Evolutionary conservation across 768 basidiomycete genomes (phyloP).

Genomic region (Tephrocybe sp.): DNA sequence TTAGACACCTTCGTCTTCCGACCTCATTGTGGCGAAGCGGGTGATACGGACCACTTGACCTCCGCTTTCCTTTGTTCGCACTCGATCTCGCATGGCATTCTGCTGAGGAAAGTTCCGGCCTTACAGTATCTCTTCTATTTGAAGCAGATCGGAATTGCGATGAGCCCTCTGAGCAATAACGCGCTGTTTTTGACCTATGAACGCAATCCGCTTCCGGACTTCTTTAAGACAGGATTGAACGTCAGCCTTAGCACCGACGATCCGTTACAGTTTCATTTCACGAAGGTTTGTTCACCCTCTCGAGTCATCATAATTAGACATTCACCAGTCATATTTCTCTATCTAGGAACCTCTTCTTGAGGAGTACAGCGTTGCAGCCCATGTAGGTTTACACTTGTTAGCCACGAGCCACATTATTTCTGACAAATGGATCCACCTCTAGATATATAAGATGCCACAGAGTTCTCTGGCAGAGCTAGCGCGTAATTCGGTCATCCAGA

Average conservation of each 20-base stretch:
- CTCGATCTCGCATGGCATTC: slow-evolving; percentile 98
- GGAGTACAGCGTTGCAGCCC: slow-evolving; percentile 97
- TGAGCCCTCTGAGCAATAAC: slow-evolving; percentile 98
- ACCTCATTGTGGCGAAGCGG: slow-evolving; percentile 97
- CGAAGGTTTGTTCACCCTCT: slow-evolving; percentile 60
- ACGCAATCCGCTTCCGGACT: slow-evolving; percentile 94
- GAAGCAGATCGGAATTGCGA: slow-evolving; percentile 97
- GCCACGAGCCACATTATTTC: neutral
- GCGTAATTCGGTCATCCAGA: slow-evolving; percentile 96
- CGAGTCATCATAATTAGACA: neutral
- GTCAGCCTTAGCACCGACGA: slow-evolving; percentile 96
- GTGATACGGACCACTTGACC: slow-evolving; percentile 95
- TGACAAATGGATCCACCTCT: too few relatives aligned
- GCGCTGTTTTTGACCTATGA: slow-evolving; percentile 96
- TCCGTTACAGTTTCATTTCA: slow-evolving; percentile 97
- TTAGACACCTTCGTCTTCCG: slow-evolving; percentile 95
- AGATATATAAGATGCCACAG: slow-evolving; percentile 97
- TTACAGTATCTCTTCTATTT: slow-evolving; percentile 97
- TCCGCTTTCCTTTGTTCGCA: slow-evolving; percentile 96
- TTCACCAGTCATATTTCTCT: neutral
- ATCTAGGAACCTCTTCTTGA: slow-evolving; percentile 92
- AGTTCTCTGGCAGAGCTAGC: slow-evolving; percentile 94
- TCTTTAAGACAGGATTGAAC: slow-evolving; percentile 94
- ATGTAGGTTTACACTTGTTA: slow-evolving; percentile 53
- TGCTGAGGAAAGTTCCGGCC: slow-evolving; percentile 95